Evolutionary conservation across 2,329 filamentous ascomycete genomes (phyloP), one percentile per base, ranked within the genome.

Genomic region (Fusarium miscanthi): DNA sequence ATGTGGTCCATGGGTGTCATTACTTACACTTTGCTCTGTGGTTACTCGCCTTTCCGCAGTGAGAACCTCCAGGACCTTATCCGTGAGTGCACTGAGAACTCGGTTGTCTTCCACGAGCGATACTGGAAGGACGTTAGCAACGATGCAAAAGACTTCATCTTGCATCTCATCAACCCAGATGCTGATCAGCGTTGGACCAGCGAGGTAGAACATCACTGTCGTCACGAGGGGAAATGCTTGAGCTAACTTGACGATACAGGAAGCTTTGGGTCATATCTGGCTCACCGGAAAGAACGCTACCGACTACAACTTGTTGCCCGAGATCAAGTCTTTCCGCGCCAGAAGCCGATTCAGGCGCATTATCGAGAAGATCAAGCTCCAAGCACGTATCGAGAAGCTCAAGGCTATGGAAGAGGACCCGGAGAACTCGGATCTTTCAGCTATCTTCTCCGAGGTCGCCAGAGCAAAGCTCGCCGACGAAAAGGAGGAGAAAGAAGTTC

Each of bases 1-100:
- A 97, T 99, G 94, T 99, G 96, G 96, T 98, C 96, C 6, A 89
- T 99, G 84, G 96, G 96, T 70, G 96, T 99, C 78, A 99, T 99
- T 79, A 98, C 96, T 45, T 99, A 99, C 84, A 99, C 96, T 21
- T 88, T 99, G 33, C 92, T 99, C 57, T 99, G 97, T 81, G 96
- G 96, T 76, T 99, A 99, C 86, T 98, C 95, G 48, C 96, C 96
- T 25, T 99, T 99, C 89, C 92, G 96, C 75, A 96, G 94, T 70
- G 96, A 99, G 85, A 97, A 93, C 78, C 87, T 99, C 53, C 89
- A 92, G 74, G 96, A 98, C 78, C 87, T 99, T 74, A 97, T 99
- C 74, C 94, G 98, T 72, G 96, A 99, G 84, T 98, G 95, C 84
- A 94, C 90, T 78, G 91, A 89, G 69, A 92, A 91, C 43, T 89